Evolutionary conservation across 257 asterid genomes (phyloP), one percentile per base, ranked within the genome.

Genomic region (Solanum pennellii): DNA sequence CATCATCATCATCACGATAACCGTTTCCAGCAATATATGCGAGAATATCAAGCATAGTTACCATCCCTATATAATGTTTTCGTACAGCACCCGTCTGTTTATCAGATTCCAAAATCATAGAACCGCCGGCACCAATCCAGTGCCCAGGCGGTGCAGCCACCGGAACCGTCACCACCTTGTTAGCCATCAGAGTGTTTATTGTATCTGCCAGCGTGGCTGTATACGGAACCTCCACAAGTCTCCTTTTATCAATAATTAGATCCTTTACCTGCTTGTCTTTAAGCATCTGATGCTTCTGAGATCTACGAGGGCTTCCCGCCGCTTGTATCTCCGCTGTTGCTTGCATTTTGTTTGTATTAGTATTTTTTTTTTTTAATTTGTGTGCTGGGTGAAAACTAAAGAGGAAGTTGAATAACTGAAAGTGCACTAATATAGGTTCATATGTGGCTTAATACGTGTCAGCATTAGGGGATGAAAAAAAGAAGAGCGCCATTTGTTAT

Each of bases 121-220:
- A 94, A 6, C 99, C 99, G 2, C 99, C 99, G 25, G 99, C 98
- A 3, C 98, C 99, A 16, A 97, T 97, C 98, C 97, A 97, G n/a
- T 95, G 98, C 0, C 99, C 99, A 14, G 98, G 99, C 3, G 99
- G 99, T 20, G 99, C 98, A 23, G 98, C 99, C 91, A 95, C 98
- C 4, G 98, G 98, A 21, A 90, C 95, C 15, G 98, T 96, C 89
- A 90, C 86, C 39, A 97, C 90, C 31, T 93, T 88, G 91, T 94
- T 94, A 0, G 96, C 97, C 91, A 92, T 90, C 12, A 94, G 91
- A 71, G 94, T 89, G 89, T 95, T 95, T 90, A 94, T 93, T 0
- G 97, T 94, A 89, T 97, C 98, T 3, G 96, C 90, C 13, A 97
- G 89, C 5, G 99, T 91, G 3, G 99, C 98, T 1, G 98, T 94